Evolutionary conservation across 1,284 basidiomycete genomes (phyloP).

Genomic region (Melampsora larici-populina): DNA sequence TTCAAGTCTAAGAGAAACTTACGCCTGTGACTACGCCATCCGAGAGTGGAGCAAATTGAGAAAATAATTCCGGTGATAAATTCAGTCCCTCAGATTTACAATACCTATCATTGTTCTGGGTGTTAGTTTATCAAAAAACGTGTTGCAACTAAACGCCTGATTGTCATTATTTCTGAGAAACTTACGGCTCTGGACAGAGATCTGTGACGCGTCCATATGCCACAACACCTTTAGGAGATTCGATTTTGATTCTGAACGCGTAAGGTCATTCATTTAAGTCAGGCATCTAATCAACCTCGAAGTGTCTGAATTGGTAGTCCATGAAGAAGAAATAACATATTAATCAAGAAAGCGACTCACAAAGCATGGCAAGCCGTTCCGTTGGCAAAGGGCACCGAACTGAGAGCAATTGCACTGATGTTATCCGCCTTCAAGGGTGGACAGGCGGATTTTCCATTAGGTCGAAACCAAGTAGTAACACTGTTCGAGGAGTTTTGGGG

Average conservation of each 20-base stretch:
- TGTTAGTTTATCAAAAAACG: too few relatives aligned
- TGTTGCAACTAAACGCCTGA: too few relatives aligned
- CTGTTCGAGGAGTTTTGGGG: background rate
- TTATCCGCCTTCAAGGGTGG: background rate
- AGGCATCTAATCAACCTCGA: background rate
- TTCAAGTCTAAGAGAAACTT: background rate
- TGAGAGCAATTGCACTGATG: background rate
- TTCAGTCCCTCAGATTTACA: background rate
- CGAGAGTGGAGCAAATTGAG: background rate
- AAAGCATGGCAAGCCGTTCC: background rate
- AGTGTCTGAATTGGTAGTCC: background rate
- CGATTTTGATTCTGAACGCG: background rate
- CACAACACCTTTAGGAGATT: background rate
- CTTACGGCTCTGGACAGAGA: conserved; percentile 8
- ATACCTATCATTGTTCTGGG: background rate
- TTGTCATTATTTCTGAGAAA: background rate
- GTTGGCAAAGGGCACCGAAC: background rate
- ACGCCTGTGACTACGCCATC: background rate
- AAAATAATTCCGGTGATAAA: background rate
- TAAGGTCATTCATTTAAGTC: background rate
- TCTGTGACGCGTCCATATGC: conserved; percentile 2
- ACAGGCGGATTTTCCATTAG: background rate
- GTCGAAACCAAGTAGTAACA: background rate
- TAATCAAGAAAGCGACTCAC: background rate
- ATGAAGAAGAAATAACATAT: background rate